Evolutionary conservation across 106 monocot species (phyloP), one percentile per base, ranked within the genome.

Genomic region (Allium fistulosum): DNA sequence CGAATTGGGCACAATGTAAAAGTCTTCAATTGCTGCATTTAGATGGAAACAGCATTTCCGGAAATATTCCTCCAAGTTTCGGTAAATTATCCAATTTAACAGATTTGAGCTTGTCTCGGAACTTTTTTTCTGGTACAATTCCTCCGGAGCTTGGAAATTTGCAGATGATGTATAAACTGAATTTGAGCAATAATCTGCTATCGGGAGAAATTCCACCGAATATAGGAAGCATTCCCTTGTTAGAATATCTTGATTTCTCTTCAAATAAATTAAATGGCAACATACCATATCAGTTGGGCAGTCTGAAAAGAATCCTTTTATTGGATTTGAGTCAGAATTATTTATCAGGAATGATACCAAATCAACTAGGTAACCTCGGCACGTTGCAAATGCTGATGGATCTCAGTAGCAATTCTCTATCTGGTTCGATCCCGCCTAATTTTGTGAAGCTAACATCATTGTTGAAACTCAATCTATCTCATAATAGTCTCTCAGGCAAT

Each of bases 401-500:
- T 70, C 66, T 93, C 47, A 85, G 88, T 28, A 74, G 80, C 26
- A 93, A 93, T 62, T 72, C 72, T 0, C 74, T 93, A 10, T 74
- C 83, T 2, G 92, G 88, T 11, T 26, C 59, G 0, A 83, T 93
- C 3, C 80, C 88, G 46, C 58, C 88, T 4, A 83, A 79, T 67
- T 72, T 93, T 0, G 70, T 53, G 16, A 89, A 83, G 69, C 72
- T 93, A 4, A 49, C 26, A 10, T 66, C 11, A 26, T 70, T 93
- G 65, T 66, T 77, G 62, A 73, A 51, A 22, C 73, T 93, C 48
- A 93, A 93, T 61, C 58, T 93, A 4, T 93, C 88, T 1, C 83
- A 78, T 61, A 93, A 93, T 45, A 1, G 73, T 11, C 83, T 93
- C 74, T 80, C 77, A 0, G 86, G 93, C 0, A 14, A 62, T 26